Base-by-base conservation (phyloP, 2,329 filamentous ascomycete genomes). In the Cryphonectria japonica region DNA sequence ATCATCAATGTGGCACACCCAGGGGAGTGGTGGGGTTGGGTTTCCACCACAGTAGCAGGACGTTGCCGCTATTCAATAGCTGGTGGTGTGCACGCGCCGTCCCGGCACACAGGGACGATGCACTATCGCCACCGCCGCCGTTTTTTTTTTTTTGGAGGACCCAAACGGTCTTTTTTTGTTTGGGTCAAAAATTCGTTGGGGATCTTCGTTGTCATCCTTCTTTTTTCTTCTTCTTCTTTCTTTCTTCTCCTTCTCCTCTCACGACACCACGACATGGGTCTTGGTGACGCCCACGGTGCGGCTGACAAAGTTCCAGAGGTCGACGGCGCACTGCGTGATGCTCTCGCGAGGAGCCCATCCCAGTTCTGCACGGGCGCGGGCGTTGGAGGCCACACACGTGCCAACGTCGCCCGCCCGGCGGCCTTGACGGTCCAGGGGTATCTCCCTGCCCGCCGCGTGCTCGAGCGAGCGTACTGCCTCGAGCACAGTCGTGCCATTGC, bases 381-480 rank as follows among this genome's bases (percentile, higher is more conserved):
- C 76, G 22, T 81, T 81, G 66, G 79, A 80, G 1, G 83, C 84
- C 0, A 84, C 81, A 68, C 82, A 84, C 57, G 78, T 78, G 50
- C 82, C 83, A 3, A 85, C 82, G 72, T 85, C 83, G 4, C 83
- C 83, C 16, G 77, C 77, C 54, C 83, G 77, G n/a, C 82, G 77
- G 9, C 78, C 80, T 3, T 79, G 78, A 64, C 79, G 75, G n/a
- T 78, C 75, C 43, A 80, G 78, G 1, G 81, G 81, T 29, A 85
- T 83, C 3, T 77, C 70, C 60, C 74, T 75, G 26, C 77, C 76
- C 1, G 79, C 79, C 0, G 82, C 82, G 3, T 72, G 73, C 70
- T 83, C 79, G 72, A 83, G 80, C 41, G 80, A 82, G 52, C 74
- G 74, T 29, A 85, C 80, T 7, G 83, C 82, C 68, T 85, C 83